Base-by-base conservation (phyloP, 257 asterid genomes). In the Agastache rugosa region DNA sequence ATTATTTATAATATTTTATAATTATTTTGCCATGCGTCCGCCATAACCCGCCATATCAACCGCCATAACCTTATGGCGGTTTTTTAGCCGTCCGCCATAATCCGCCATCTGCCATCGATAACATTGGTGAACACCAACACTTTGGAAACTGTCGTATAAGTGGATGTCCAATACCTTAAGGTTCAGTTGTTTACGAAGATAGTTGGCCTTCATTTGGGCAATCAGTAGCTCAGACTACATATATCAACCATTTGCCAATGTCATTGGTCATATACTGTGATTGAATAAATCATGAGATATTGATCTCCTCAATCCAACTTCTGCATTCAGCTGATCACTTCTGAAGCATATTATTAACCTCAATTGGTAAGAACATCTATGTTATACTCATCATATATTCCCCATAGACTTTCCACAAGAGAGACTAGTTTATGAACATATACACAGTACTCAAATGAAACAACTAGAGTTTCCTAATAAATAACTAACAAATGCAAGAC, bases 301-400 rank as follows among this genome's bases (percentile, higher is more conserved):
- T 4, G 12, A 15, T 15, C 20, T 15, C 35, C 37, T 17, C 17
- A 60, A 23, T 3, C 20, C 44, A 29, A 12, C 39, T 23, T 27
- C 22, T 3, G 11, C 35, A 56, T 22, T 58, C 63, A 58, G 63
- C 63, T 58, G 64, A 5, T 60, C 65, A 60, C 5, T 58, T 23
- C 64, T 58, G 27, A 16, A 61, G 27, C 20, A n/a, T n/a, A 17
- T 17, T 15, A 47, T 15, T 47, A 47, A 3, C 16, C 8, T 47
- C 20, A 47, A 4, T 47, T 16, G 20, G 54, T 44, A 10, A 41
- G 64, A 58, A 27, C 11, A 60, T 60, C 5, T 60, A 15, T 31
- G 42, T 29, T 14, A 60, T 22, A 14, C n/a, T 16, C 55, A 27
- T 59, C 11, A 14, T 25, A 25, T 11, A 58, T 25, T 25, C 11